Percentiles rank a stretch among this genome's conserved stretches.
These are phyloP conservation scores for Rhypophila decipiens DNA, from an alignment of 495 filamentous ascomycete species.

Conservation along the genomic window DNA sequence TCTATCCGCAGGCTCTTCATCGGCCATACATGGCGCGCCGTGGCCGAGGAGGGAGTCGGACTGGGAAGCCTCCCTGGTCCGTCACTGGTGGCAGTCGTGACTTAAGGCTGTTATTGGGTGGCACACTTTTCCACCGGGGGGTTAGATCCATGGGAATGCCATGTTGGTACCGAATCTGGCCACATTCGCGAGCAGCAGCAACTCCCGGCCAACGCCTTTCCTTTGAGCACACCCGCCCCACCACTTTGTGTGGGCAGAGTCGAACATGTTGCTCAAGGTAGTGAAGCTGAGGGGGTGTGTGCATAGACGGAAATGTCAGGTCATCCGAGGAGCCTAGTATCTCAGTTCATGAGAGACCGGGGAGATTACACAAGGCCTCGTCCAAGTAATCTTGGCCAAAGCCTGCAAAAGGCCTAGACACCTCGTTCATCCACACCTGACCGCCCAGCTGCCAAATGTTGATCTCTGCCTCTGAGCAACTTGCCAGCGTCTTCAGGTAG, in stretches of 20 bases:
- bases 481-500: not conserved
- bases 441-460: not conserved
- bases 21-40: not conserved
- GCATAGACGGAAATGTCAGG: too few relatives aligned
- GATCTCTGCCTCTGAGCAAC: not conserved
- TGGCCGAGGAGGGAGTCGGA: constrained; percentile 2
- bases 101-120: constrained; percentile 5
- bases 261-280: not conserved
- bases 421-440: not conserved
- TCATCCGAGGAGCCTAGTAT: not conserved
- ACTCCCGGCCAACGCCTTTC: constrained; percentile 6
- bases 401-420: not conserved
- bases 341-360: not conserved
- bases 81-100: constrained; percentile 9
- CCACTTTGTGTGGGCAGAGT: not conserved
- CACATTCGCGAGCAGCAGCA: constrained; percentile 5
- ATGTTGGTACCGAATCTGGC: constrained; percentile 23
- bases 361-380: not conserved
- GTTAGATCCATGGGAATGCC: constrained; percentile 16
- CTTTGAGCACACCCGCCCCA: not conserved
- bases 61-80: constrained; percentile 9
- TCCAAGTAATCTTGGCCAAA: not conserved
- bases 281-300: too few relatives aligned
- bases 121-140: constrained; percentile 11
- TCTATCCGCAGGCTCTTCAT: constrained; percentile 5